Evolutionary conservation across 495 filamentous ascomycete genomes (phyloP).

Genomic region (Tuber microsphaerosporum): DNA sequence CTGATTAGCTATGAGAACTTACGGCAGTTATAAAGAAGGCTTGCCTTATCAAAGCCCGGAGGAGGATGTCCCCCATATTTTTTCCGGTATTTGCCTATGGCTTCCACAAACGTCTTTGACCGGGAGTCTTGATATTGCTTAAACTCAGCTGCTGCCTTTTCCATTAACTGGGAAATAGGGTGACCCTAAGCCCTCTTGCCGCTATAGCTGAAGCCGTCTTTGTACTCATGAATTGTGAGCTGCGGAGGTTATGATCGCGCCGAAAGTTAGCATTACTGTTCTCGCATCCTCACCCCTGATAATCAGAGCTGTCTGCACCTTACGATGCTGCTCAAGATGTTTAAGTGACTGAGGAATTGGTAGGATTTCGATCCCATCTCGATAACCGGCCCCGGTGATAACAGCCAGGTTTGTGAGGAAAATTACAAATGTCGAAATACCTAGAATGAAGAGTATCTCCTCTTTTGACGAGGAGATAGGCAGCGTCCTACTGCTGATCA

Average conservation of each 20-base stretch:
- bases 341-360: constrained; percentile 10
- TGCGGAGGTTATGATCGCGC: no score
- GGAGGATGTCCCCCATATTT: constrained; percentile 64
- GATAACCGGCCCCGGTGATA: constrained; percentile 20
- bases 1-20: background rate
- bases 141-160: constrained; percentile 19
- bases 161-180: constrained; percentile 24
- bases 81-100: constrained; percentile 56
- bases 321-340: constrained; percentile 8
- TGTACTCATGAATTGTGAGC: background rate
- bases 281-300: background rate
- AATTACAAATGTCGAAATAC: constrained; percentile 16
- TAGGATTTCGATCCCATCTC: constrained; percentile 20
- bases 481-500: background rate
- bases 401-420: constrained; percentile 25
- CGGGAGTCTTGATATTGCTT: constrained; percentile 17
- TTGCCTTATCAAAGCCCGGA: constrained; percentile 55
- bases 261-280: background rate
- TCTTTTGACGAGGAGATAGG: background rate
- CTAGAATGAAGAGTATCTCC: constrained; percentile 17
- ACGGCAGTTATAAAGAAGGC: background rate
- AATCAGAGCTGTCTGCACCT: background rate
- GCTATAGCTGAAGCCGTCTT: constrained; percentile 12
- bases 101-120: constrained; percentile 50
- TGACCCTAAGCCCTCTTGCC: constrained; percentile 12